Base-by-base conservation (phyloP, 768 basidiomycete genomes). In the Cubamyces sp. region DNA sequence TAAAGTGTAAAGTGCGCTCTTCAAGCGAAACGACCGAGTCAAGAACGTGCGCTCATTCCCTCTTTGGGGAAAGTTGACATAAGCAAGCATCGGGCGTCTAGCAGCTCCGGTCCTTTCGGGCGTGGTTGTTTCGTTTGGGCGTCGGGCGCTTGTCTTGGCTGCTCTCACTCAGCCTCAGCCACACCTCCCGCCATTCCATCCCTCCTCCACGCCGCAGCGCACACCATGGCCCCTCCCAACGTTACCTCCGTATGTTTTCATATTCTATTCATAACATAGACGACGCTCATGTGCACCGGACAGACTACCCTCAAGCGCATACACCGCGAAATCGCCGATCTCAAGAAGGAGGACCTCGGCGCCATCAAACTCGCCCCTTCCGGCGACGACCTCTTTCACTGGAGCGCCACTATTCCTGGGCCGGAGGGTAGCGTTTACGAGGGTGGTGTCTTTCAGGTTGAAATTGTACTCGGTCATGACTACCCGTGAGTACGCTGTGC, bases 381-480 rank as follows among this genome's bases (percentile, higher is more conserved):
- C 15, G 84, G 83, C 52, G 83, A 86, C 64, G 83, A 84, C 67
- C 74, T 93, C 57, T 88, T 87, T 71, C 68, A 82, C 26, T 94
- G 92, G 92, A 83, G 79, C 56, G 92, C 87, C 7, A 81, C 84
- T 43, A 86, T 94, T 57, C 92, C 91, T 8, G 92, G 92, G 0
- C 92, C 92, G 1, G 83, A 90, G 67, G 92, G 90, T 18, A 92
- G 90, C 62, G 81, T 87, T 0, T 94, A 94, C 66, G 91, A 93
- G 69, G 88, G 89, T 0, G 92, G 91, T 1, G 74, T 87, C 16
- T 94, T 92, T 68, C 74, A 85, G 40, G 77, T 92, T 12, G 85
- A 88, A 47, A 84, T 94, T 15, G 71, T 75, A 8, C 79, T 95
- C 15, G 82, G 86, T 2, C 65, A 75, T 2, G 92, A 95, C 75